Evolutionary conservation across 768 basidiomycete species (phyloP), one percentile per base, ranked within the genome.

Genomic region (Butyriboletus loyo): DNA sequence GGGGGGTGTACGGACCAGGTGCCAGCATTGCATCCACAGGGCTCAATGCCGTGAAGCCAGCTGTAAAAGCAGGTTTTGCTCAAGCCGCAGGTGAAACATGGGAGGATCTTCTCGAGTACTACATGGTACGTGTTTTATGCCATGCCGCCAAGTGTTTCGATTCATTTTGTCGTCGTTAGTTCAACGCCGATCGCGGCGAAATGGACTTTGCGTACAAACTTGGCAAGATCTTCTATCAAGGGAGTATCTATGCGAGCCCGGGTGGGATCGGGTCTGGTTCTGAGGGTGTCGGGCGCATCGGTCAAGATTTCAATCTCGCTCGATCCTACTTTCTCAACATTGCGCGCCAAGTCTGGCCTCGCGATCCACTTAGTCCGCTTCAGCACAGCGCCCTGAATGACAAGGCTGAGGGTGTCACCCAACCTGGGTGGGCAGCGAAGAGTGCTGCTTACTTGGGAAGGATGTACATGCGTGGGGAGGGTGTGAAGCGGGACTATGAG

Each of bases 201-300:
- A 83, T 83, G 46, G 85, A 87, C 56, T 96, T 92, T 66, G 92
- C 93, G 2, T 93, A 89, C 69, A 84, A 91, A 15, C 80, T 98
- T 2, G 97, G 93, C n/a, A 87, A 92, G 71, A 89, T 98, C 10
- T 96, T 88, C 72, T 98, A 99, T 65, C 89, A 94, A 65, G 97
- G 97, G 17, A 93, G 90, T 52, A 88, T 98, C 32, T 98, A 97
- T 63, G 77, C 81, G 6, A 75, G 82, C 10, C 69, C 77, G 14
- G 92, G 92, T 4, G 95, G 96, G 10, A 84, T 89, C 36, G 82
- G 80, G 3, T 93, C 90, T 2, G 92, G 93, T 15, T 89, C 90
- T 24, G 92, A 96, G 72, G 91, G 91, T n/a, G 92, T 93, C 25
- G 92, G 92, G 8, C 84, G 84, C n/a, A 80, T 97, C 13, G 83